A percentile compares a stretch with the other conserved stretches of the same genome.
phyloP scores from a whole-genome alignment of 2,329 filamentous ascomycete species.

The Colletotrichum sp. region DNA sequence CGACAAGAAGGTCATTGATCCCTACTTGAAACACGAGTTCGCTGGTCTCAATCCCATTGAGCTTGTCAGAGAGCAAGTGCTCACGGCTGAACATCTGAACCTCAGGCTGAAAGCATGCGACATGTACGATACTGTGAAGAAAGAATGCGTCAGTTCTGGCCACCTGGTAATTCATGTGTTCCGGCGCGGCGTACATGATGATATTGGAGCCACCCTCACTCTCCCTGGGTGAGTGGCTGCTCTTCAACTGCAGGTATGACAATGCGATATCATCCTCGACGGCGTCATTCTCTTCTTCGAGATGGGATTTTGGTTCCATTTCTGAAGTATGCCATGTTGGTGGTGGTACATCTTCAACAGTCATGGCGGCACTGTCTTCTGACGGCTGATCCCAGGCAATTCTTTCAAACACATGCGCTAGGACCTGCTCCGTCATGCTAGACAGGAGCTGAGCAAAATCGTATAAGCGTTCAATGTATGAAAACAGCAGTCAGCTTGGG shows the following conservation, averaged over 20 bases:
- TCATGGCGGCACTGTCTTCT: neutral
- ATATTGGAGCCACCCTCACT: neutral
- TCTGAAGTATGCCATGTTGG: neutral
- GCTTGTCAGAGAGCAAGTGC: neutral
- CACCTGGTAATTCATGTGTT: neutral
- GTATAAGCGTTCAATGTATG: neutral
- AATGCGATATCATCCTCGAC: neutral
- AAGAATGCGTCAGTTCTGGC: neutral
- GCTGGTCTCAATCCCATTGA: neutral
- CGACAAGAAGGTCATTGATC: neutral
- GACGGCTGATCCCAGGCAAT: neutral
- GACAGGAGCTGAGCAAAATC: neutral
- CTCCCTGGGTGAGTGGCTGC: neutral
- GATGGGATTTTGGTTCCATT: accelerated
- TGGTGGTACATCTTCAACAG: neutral
- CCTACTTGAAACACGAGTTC: neutral
- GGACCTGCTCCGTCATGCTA: neutral
- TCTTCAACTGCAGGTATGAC: neutral
- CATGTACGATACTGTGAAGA: neutral
- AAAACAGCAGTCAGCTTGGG: neutral
- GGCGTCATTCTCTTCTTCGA: neutral
- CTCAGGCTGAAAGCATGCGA: neutral
- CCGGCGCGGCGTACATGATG: neutral
- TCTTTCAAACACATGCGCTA: neutral
- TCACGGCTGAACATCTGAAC: neutral